These are phyloP conservation scores for Amaranthus cruentus DNA, from an alignment of 148 eudicot genomes.

Conservation along the genomic window DNA sequence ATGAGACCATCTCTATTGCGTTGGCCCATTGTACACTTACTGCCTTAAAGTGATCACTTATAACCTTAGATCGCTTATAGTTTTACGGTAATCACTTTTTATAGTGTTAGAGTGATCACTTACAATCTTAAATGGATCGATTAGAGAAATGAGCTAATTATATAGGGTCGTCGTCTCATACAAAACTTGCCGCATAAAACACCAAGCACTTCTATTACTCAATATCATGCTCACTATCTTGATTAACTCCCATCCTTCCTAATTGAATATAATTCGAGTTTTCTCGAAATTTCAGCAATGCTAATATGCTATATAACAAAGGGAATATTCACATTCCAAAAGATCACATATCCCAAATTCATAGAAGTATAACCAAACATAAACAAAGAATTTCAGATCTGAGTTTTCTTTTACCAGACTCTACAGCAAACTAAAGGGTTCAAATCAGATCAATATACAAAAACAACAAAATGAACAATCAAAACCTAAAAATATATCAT, in stretches of 20 bases:
- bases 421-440: not conserved
- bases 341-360: not conserved
- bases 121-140: not conserved
- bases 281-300: not conserved
- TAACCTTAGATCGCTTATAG: too few relatives aligned
- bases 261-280: too few relatives aligned
- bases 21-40: too few relatives aligned
- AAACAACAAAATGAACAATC: not conserved
- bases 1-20: too few relatives aligned
- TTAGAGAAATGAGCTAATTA: not conserved
- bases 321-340: not conserved
- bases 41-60: too few relatives aligned
- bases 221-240: not conserved
- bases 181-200: not conserved
- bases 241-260: too few relatives aligned
- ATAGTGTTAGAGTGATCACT: too few relatives aligned
- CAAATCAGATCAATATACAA: slow-evolving; percentile 8
- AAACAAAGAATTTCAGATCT: slow-evolving; percentile 13
- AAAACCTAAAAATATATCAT: not conserved
- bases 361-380: not conserved
- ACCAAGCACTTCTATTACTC: not conserved
- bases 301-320: not conserved
- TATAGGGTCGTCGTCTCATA: too few relatives aligned
- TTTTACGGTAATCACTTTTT: too few relatives aligned
- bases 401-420: not conserved